phyloP scores from a whole-genome alignment of 352 stramenopile genomes.

The Pythium dissimile region DNA sequence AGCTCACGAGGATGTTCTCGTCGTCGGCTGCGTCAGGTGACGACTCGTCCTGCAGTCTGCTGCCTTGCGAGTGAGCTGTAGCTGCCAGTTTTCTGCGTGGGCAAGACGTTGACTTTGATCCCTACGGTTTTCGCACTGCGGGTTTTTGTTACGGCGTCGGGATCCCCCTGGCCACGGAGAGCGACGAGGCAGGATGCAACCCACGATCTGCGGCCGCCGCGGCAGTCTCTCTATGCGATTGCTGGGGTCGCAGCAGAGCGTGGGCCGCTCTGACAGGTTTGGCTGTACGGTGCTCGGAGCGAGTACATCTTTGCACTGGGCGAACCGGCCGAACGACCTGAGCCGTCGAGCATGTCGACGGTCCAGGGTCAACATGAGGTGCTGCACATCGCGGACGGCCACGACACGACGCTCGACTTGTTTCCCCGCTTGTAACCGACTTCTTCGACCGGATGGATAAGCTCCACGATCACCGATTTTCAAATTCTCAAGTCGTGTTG shows the following conservation, averaged over 20 bases:
- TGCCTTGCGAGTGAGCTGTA: slow-evolving; percentile 8
- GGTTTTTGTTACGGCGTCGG: slow-evolving; percentile 12
- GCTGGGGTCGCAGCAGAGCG: too few species aligned
- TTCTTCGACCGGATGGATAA: not conserved
- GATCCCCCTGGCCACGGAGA: slow-evolving; percentile 2
- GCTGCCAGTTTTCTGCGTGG: slow-evolving; percentile 10
- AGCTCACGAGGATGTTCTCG: slow-evolving; percentile 1
- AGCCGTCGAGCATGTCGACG: too few species aligned
- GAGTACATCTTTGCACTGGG: too few species aligned
- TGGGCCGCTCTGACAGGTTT: too few species aligned
- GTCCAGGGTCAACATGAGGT: too few species aligned
- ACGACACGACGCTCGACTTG: not conserved
- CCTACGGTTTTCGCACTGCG: slow-evolving; percentile 7
- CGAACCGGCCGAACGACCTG: too few species aligned
- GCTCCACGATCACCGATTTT: not conserved
- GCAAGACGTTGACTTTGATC: slow-evolving; percentile 4
- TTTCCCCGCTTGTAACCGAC: slow-evolving; percentile 5
- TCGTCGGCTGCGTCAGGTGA: not conserved
- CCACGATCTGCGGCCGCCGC: too few species aligned
- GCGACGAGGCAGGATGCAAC: too few species aligned
- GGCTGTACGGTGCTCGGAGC: too few species aligned
- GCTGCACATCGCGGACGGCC: slow-evolving; percentile 12
- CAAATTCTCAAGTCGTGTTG: not conserved
- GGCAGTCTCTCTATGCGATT: not conserved
- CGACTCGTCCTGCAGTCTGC: slow-evolving; percentile 8